These are phyloP conservation scores for Penicillium verrucosum DNA, from an alignment of 2,329 filamentous ascomycete species.

Conservation along the genomic window DNA sequence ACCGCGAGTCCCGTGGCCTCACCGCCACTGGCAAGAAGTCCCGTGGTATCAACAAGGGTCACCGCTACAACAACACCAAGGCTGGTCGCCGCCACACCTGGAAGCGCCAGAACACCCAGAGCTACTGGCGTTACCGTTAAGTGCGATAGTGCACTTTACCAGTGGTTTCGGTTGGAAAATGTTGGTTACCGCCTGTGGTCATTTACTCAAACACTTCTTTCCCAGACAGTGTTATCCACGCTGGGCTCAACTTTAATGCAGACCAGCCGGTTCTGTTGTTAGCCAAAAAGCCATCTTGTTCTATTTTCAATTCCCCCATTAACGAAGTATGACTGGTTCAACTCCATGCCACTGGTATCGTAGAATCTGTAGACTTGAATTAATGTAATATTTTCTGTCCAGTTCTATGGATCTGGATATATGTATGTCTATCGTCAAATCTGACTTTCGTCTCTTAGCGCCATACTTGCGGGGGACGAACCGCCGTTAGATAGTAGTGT, in stretches of 20 bases:
- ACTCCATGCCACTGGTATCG: constrained; percentile 18
- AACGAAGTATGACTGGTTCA: constrained; percentile 40
- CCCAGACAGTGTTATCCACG: constrained; percentile 28
- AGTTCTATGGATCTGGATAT: background rate
- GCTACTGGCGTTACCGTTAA: constrained; percentile 95
- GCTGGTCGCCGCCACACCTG: constrained; percentile 99
- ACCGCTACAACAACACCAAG: constrained; percentile 97
- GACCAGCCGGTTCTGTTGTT: constrained; percentile 37
- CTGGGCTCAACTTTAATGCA: constrained; percentile 37
- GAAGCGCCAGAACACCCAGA: constrained; percentile 99
- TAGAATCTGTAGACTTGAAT: constrained; percentile 7
- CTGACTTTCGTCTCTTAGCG: background rate
- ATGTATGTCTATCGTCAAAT: background rate
- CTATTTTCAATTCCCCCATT: constrained; percentile 33
- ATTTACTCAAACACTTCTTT: constrained; percentile 32
- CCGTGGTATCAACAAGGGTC: constrained; percentile 98
- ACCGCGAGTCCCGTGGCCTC: constrained; percentile 96
- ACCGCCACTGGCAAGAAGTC: constrained; percentile 99
- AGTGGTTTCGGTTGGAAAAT: constrained; percentile 32
- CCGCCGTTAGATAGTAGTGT: background rate
- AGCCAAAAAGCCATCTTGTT: constrained; percentile 38
- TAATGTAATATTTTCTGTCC: background rate
- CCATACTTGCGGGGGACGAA: background rate
- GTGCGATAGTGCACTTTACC: constrained; percentile 27
- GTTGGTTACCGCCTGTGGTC: constrained; percentile 35